These are phyloP conservation scores for Didymella keratinophila DNA, from an alignment of 2,329 filamentous ascomycete genomes.

Conservation along the genomic window DNA sequence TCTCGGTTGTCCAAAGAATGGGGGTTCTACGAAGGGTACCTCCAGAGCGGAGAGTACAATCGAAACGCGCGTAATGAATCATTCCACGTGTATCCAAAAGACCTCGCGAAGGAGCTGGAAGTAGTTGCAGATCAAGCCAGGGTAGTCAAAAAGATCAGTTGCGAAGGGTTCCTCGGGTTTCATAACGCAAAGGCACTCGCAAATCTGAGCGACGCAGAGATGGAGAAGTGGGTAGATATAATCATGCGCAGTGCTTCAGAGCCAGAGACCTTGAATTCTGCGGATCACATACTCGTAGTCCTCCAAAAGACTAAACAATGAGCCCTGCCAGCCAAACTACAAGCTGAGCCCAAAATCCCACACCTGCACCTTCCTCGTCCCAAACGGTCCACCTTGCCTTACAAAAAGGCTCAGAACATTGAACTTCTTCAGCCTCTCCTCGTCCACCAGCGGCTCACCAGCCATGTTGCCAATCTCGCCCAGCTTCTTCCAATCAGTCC, in stretches of 20 bases:
- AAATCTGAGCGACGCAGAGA: not conserved
- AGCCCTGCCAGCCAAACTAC: not conserved
- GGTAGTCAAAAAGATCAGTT: not conserved
- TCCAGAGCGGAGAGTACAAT: not conserved
- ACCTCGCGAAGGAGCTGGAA: not conserved
- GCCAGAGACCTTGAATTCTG: not conserved
- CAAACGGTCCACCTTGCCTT: slow-evolving; percentile 46
- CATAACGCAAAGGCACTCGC: not conserved
- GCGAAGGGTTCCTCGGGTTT: not conserved
- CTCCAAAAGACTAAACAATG: not conserved
- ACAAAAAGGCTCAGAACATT: slow-evolving; percentile 45
- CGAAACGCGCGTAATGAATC: not conserved
- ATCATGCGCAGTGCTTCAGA: not conserved
- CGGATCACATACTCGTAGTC: not conserved
- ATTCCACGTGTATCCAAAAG: not conserved
- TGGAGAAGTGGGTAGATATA: not conserved
- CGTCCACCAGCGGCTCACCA: slow-evolving; percentile 44
- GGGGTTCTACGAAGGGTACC: not conserved
- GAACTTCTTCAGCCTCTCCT: slow-evolving; percentile 37
- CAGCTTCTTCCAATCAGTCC: slow-evolving; percentile 43
- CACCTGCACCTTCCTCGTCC: slow-evolving; percentile 44
- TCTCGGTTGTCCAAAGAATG: not conserved
- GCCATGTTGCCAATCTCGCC: slow-evolving; percentile 42
- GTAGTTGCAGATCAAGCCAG: not conserved
- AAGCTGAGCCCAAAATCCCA: slow-evolving; percentile 42